Base-by-base conservation (phyloP, 345 rosid species). In the Populus ilicifolia region DNA sequence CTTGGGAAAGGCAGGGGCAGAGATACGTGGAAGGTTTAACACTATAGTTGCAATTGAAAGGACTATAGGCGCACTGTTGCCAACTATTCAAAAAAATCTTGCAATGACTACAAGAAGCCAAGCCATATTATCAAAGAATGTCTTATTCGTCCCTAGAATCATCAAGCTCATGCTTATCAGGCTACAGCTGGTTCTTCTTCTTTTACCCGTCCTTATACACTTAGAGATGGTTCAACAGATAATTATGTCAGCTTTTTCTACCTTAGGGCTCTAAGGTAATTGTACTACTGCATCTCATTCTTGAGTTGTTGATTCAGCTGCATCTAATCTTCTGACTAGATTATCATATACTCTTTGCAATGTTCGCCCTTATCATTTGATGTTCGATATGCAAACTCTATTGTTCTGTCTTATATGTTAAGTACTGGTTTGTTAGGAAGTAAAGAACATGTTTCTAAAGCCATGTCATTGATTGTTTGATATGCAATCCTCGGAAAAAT, bases 71-170 rank as follows among this genome's bases (percentile, higher is more conserved):
- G 72, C 17, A 41, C 72, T 75, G 64, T 29, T 6, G 1, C 13
- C 6, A 13, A 69, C 4, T 75, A 9, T 46, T 14, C 52, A 0
- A 0, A 25, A 5, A 64, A 77, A 35, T n/a, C 27, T 16, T 74
- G 76, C 70, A 69, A 52, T 5, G 70, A 78, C 7, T 74, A 29
- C 5, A 82, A 78, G 5, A 74, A 39, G 13, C 0, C 0, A 10
- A 20, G 70, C 14, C 79, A 74, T 2, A 63, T 71, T 1, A 82
- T 79, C 38, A 70, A 70, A 59, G 70, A 74, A 0, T 81, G 76
- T 23, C 16, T 12, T 0, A 69, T 6, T 14, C 30, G 6, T 6
- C 80, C 76, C 0, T 6, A 73, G 3, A 78, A 78, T 13, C 9
- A 20, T 3, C 14, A 66, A 4, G 2, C 6, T 17, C 12, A 6